These are phyloP conservation scores for Arthrinium phaeospermum DNA, from an alignment of 2,329 filamentous ascomycete species.

Conservation along the genomic window DNA sequence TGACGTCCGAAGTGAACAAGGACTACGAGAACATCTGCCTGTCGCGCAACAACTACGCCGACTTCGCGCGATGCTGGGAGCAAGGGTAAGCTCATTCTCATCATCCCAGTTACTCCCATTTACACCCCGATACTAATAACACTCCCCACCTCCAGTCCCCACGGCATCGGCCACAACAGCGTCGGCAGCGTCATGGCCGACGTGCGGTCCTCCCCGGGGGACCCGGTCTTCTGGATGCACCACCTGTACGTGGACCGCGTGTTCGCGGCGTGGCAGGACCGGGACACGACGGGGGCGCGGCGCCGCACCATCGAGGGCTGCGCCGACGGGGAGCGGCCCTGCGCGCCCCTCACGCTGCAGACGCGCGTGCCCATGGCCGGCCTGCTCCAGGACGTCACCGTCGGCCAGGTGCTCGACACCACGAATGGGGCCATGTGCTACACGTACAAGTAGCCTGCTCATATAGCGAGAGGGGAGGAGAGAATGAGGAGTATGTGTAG, in stretches of 20 bases:
- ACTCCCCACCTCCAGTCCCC: constrained; percentile 24
- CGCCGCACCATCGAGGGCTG: constrained; percentile 13
- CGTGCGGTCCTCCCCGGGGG: constrained; percentile 37
- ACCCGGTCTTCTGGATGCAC: constrained; percentile 44
- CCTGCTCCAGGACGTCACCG: constrained; percentile 17
- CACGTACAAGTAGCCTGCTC: constrained; percentile 15
- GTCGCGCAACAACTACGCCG: constrained; percentile 21
- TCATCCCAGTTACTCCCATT: not conserved
- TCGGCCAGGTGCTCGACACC: constrained; percentile 22
- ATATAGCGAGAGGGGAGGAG: not conserved
- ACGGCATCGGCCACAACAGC: constrained; percentile 42
- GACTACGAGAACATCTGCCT: constrained; percentile 27
- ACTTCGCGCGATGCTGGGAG: constrained; percentile 27
- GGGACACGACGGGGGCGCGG: constrained; percentile 19
- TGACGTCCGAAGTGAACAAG: constrained; percentile 24
- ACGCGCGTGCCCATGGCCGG: constrained; percentile 21
- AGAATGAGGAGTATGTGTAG: not conserved
- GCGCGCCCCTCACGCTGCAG: constrained; percentile 21
- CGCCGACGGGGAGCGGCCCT: constrained; percentile 18
- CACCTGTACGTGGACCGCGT: constrained; percentile 34
- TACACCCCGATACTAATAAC: not conserved
- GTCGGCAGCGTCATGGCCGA: constrained; percentile 40
- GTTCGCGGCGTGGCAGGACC: constrained; percentile 23
- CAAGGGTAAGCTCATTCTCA: constrained; percentile 26
- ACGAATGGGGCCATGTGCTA: constrained; percentile 23